Percentiles rank a stretch among this genome's conserved stretches.
These are phyloP conservation scores for Suhomyces anneliseae DNA, from an alignment of 1,139 yeast genomes.

Conservation along the genomic window DNA sequence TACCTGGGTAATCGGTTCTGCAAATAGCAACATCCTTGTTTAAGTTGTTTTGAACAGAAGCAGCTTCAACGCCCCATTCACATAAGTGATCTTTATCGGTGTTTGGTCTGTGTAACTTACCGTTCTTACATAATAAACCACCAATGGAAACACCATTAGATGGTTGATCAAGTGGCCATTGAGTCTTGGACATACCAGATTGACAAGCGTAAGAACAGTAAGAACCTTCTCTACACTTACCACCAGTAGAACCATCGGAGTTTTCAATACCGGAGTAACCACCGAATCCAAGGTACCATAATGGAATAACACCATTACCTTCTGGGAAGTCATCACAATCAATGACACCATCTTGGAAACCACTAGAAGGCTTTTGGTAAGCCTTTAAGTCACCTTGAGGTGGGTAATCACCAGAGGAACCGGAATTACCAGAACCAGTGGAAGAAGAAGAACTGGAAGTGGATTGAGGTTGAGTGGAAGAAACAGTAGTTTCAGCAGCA, in stretches of 20 bases:
- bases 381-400: conserved; percentile 54
- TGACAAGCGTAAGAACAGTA: conserved; percentile 97
- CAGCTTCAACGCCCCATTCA: conserved; percentile 77
- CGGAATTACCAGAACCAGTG: conserved; percentile 18
- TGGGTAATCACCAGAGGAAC: conserved; percentile 4
- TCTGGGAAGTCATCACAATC: conserved; percentile 80
- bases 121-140: conserved; percentile 78
- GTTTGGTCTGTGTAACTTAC: conserved; percentile 79
- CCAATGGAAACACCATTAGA: conserved; percentile 86
- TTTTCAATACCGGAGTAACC: conserved; percentile 88
- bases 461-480: conserved; percentile 7
- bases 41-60: conserved; percentile 66
- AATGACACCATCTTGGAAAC: conserved; percentile 79
- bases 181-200: conserved; percentile 96
- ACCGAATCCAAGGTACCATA: conserved; percentile 78
- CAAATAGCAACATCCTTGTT: conserved; percentile 76
- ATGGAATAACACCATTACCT: conserved; percentile 85
- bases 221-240: conserved; percentile 75
- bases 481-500: conserved; percentile 8
- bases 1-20: conserved; percentile 98
- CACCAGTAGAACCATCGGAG: conserved; percentile 62
- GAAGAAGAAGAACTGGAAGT: conserved; percentile 28
- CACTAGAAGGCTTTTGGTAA: conserved; percentile 52
- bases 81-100: conserved; percentile 63
- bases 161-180: conserved; percentile 90